Conservation (phyloP, 208 protist genomes). For the Wallacemonas collosoma region DNA sequence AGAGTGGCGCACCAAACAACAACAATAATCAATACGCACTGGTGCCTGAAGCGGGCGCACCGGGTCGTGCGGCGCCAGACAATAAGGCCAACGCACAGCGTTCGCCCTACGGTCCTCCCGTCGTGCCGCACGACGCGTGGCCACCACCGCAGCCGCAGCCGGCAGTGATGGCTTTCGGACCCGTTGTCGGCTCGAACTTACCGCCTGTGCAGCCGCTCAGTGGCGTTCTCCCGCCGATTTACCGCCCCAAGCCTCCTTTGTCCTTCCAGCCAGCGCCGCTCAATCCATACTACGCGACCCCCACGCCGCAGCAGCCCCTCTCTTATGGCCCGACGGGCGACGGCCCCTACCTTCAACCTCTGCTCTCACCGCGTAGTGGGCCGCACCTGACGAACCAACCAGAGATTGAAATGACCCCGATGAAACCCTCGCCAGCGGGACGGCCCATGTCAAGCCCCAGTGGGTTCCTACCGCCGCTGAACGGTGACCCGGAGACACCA, state of each 20-base stretch:
- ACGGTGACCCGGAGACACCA: neutral
- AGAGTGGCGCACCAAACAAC: neutral
- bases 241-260: constrained; percentile 43
- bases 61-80: neutral
- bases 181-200: constrained; percentile 26
- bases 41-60: neutral
- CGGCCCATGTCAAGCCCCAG: constrained; percentile 3
- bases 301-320: constrained; percentile 5
- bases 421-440: constrained; percentile 1
- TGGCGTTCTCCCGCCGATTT: constrained; percentile 37
- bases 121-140: constrained; percentile 1
- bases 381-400: neutral
- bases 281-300: neutral
- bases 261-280: constrained; percentile 26
- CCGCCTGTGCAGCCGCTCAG: constrained; percentile 30
- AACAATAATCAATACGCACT: constrained; percentile 14
- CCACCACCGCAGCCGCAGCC: constrained; percentile 16
- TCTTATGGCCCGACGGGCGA: constrained; percentile 8
- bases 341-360: neutral
- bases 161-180: constrained; percentile 23
- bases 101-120: constrained; percentile 24
- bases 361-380: neutral
- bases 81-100: constrained; percentile 8
- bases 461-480: constrained; percentile 8
- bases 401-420: constrained; percentile 18